These are phyloP conservation scores for Lizanozyma gosingica DNA, from an alignment of 1,139 yeast genomes.

Conservation along the genomic window DNA sequence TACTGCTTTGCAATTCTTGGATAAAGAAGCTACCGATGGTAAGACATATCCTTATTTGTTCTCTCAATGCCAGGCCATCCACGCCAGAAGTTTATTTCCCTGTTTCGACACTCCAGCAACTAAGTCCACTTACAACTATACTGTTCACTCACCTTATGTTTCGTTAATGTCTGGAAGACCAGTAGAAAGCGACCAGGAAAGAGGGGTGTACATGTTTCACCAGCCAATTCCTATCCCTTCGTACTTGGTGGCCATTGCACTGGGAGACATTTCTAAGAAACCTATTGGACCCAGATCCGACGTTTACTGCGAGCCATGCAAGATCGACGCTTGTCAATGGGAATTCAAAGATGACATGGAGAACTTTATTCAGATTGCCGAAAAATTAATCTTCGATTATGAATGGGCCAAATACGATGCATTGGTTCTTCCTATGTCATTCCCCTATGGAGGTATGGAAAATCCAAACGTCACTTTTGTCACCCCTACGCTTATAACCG, in stretches of 20 bases:
- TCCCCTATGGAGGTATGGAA: slow-evolving; percentile 97
- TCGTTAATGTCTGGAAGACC: slow-evolving; percentile 66
- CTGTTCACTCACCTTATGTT: slow-evolving; percentile 55
- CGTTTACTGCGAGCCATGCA: slow-evolving; percentile 70
- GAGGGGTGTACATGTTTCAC: slow-evolving; percentile 41
- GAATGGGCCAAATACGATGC: slow-evolving; percentile 85
- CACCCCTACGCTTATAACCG: slow-evolving; percentile 81
- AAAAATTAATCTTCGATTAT: slow-evolving; percentile 66
- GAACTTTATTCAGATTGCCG: slow-evolving; percentile 73
- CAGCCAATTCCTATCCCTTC: slow-evolving; percentile 85
- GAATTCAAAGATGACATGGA: slow-evolving; percentile 81
- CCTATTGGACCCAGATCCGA: slow-evolving; percentile 81
- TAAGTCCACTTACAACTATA: slow-evolving; percentile 56
- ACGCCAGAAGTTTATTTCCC: slow-evolving; percentile 82
- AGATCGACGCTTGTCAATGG: slow-evolving; percentile 59
- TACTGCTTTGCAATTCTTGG: slow-evolving; percentile 83
- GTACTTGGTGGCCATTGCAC: slow-evolving; percentile 75
- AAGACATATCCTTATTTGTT: slow-evolving; percentile 65
- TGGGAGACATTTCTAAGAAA: slow-evolving; percentile 67
- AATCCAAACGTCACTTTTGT: slow-evolving; percentile 87
- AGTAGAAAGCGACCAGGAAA: slow-evolving; percentile 10
- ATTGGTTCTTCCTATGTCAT: slow-evolving; percentile 68
- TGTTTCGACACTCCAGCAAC: slow-evolving; percentile 88
- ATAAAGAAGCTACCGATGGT: slow-evolving; percentile 73
- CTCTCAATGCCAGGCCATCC: slow-evolving; percentile 88